phyloP scores from a whole-genome alignment of 1,139 yeast species.

The Yamadazyma sp. region DNA sequence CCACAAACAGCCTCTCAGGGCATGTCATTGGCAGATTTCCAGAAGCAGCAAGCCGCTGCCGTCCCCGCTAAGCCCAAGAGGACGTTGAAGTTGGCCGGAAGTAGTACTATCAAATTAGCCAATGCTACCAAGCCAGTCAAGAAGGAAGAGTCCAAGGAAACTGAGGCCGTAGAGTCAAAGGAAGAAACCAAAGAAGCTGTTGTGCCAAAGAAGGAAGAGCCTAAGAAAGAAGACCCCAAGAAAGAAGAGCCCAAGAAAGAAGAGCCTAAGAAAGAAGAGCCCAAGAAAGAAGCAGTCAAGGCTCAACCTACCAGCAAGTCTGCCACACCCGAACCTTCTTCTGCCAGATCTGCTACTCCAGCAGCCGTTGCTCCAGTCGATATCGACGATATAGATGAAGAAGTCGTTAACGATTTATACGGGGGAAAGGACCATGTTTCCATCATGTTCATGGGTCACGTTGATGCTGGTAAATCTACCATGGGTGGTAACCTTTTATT shows the following conservation, averaged over 20 bases:
- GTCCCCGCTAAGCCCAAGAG: slow-evolving; percentile 51
- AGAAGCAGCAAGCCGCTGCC: slow-evolving; percentile 56
- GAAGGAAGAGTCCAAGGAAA: slow-evolving; percentile 13
- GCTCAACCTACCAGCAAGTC: slow-evolving; percentile 14
- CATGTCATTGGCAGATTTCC: slow-evolving; percentile 86
- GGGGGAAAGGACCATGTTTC: slow-evolving; percentile 98
- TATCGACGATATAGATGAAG: slow-evolving; percentile 80
- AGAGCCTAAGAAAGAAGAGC: slow-evolving; percentile 17
- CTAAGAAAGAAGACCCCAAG: slow-evolving; percentile 3
- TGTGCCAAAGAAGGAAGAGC: no score
- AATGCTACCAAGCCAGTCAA: slow-evolving; percentile 39
- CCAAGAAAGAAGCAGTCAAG: slow-evolving; percentile 16
- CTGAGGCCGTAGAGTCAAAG: no score
- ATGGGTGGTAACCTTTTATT: slow-evolving; percentile 97
- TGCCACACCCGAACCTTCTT: slow-evolving; percentile 8
- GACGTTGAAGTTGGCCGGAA: slow-evolving; percentile 64
- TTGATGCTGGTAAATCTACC: slow-evolving; percentile 98
- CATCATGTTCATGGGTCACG: slow-evolving; percentile 98
- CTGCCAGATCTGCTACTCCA: slow-evolving; percentile 14
- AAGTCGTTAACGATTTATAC: slow-evolving; percentile 84
- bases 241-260: slow-evolving; percentile 11
- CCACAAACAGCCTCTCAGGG: slow-evolving; percentile 42
- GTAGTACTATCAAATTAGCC: slow-evolving; percentile 68
- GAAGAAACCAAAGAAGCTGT: slow-evolving; percentile 6
- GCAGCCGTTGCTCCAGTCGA: slow-evolving; percentile 24